A percentile compares a stretch with the other conserved stretches of the same genome.
These are phyloP conservation scores for Camellia lanceoleosa DNA, from an alignment of 148 eudicot genomes.

Conservation along the genomic window DNA sequence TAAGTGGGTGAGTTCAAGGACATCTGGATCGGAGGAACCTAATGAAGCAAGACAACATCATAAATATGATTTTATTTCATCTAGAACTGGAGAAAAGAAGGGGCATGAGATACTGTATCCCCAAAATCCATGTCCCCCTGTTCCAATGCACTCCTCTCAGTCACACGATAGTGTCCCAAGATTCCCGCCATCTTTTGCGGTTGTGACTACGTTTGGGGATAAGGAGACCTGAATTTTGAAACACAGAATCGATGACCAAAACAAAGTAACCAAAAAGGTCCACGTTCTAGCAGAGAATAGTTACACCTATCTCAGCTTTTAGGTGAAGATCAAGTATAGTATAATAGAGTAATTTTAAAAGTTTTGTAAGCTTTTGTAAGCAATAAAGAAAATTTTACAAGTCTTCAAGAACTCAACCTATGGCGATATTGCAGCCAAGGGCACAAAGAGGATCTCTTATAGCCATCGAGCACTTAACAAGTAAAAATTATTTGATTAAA, in stretches of 20 bases:
- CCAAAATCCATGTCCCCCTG: too few species aligned
- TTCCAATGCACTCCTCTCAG: too few species aligned
- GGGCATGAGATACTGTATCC: too few species aligned
- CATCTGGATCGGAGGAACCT: slow-evolving; percentile 6
- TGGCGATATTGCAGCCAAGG: background rate
- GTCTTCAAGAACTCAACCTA: background rate
- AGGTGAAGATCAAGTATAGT: background rate
- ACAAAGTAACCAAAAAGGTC: background rate
- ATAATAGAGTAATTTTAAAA: background rate
- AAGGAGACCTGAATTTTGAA: too few species aligned
- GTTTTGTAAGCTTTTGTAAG: background rate
- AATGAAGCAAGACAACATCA: slow-evolving; percentile 8
- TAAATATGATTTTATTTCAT: background rate
- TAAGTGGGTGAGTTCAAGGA: slow-evolving; percentile 1
- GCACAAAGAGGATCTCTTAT: background rate
- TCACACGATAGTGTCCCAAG: too few species aligned
- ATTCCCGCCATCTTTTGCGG: too few species aligned
- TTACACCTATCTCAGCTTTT: background rate
- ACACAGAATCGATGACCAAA: too few species aligned
- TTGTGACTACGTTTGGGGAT: too few species aligned
- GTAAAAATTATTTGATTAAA: too few species aligned
- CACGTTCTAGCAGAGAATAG: too few species aligned
- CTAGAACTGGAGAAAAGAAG: background rate
- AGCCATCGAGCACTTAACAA: background rate
- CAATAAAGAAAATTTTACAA: background rate